These are phyloP conservation scores for Hypholoma fasciculare DNA, from an alignment of 768 basidiomycete genomes.

Conservation along the genomic window DNA sequence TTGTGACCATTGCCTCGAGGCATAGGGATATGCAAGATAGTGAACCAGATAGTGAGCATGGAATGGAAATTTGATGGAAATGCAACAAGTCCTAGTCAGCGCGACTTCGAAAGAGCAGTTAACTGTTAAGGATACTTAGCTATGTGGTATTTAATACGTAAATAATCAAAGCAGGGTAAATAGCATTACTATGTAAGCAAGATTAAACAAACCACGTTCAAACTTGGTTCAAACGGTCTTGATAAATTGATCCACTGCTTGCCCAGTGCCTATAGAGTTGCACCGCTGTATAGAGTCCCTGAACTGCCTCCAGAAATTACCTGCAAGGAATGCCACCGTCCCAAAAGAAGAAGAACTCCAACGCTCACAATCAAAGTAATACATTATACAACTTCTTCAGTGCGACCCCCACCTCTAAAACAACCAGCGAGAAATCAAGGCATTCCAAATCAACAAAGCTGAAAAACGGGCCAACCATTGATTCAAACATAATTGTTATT, in stretches of 20 bases:
- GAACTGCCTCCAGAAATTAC: no score
- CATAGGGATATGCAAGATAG: background rate
- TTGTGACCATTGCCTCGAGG: slow-evolving; percentile 4
- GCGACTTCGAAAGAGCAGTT: background rate
- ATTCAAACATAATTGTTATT: slow-evolving; percentile 54
- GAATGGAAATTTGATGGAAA: no score
- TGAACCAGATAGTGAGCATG: background rate
- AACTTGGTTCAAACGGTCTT: no score
- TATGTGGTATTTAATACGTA: no score
- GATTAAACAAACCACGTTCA: no score
- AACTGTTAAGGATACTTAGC: no score
- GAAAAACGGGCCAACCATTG: background rate
- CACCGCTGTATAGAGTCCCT: no score
- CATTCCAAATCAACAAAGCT: slow-evolving; percentile 3
- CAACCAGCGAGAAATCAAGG: background rate
- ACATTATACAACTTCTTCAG: slow-evolving; percentile 52
- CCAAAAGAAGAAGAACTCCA: slow-evolving; percentile 29
- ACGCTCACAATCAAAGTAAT: slow-evolving; percentile 26
- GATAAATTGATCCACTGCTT: no score
- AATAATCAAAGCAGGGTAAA: no score
- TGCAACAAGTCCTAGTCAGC: no score
- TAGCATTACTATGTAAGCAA: no score
- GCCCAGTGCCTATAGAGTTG: no score
- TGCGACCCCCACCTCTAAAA: slow-evolving; percentile 10
- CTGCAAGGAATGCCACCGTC: background rate